Base-by-base conservation (phyloP, 345 rosid species). In the Crucihimalaya himalaica region DNA sequence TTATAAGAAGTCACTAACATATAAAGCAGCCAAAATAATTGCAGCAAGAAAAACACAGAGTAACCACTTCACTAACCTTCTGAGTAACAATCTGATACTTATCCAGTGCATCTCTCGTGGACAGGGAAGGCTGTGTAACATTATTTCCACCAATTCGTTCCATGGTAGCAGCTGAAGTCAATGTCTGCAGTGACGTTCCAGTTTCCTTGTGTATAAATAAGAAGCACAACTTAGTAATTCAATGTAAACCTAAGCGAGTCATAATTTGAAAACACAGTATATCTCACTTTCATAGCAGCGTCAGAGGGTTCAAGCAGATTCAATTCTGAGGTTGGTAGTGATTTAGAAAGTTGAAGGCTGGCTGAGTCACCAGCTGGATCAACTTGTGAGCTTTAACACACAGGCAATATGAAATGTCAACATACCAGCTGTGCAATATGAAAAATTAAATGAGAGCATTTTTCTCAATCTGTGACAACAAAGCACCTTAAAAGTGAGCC, bases 21-120 rank as follows among this genome's bases (percentile, higher is more conserved):
- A 12, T 56, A 43, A 5, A 32, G 16, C 28, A 51, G 32, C 23
- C 31, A 46, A 16, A 50, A 78, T 11, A 52, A 63, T 4, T 21
- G 28, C 35, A 52, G 59, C 4, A 46, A 15, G 46, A 18, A 51
- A 11, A 50, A 40, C 27, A 37, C 34, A 37, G 2, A 39, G 55
- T 23, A 48, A 25, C 19, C n/a, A 47, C 42, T 35, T 28, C 42
- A 25, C 42, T 53, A 72, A 92, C 99, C 98, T 92, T 90, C 81
- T 86, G 97, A 5, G 96, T 83, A 78, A 88, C 82, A 74, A 90
- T 81, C 79, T 90, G 90, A 71, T 83, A 95, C 73, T 90, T 90
- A 74, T 95, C 99, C 84, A 95, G 55, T 74, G 97, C 99, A 68
- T 95, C 99, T 81, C 96, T 85, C 35, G 96, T 91, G 83, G 80